These are phyloP conservation scores for Colletotrichum sp. DNA, from an alignment of 2,329 filamentous ascomycete species.

Conservation along the genomic window DNA sequence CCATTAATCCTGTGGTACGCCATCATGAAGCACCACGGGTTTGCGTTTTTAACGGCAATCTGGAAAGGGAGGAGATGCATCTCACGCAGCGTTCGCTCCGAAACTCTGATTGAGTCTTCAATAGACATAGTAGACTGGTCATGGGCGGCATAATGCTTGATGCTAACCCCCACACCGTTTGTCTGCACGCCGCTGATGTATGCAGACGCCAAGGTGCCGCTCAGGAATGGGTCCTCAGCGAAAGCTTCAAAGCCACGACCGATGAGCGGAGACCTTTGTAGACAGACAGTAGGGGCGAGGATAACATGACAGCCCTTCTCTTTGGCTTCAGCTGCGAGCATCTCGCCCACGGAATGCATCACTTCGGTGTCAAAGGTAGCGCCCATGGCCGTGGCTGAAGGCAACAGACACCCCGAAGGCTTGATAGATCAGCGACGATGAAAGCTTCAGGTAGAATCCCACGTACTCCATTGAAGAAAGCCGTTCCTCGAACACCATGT, in stretches of 20 bases:
- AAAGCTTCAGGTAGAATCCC: neutral
- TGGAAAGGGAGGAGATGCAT: conserved; percentile 64
- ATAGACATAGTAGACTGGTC: conserved; percentile 30
- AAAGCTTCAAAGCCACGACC: conserved; percentile 4
- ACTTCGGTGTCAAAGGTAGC: neutral
- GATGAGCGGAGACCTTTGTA: conserved; percentile 7
- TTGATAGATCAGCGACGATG: neutral
- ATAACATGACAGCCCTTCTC: neutral
- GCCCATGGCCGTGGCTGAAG: neutral
- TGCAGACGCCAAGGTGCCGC: neutral
- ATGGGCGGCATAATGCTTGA: conserved; percentile 52
- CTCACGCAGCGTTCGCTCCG: conserved; percentile 46
- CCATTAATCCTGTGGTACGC: conserved; percentile 48
- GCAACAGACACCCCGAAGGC: neutral
- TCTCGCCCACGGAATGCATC: neutral
- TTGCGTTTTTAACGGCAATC: conserved; percentile 54
- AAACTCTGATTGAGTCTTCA: conserved; percentile 6
- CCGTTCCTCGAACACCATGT: neutral
- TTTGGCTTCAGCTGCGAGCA: neutral
- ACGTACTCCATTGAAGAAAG: neutral
- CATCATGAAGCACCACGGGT: conserved; percentile 62
- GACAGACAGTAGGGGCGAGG: conserved; percentile 7
- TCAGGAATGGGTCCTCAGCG: neutral
- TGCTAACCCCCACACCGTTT: conserved; percentile 43
- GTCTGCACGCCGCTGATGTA: conserved; percentile 43